Evolutionary conservation across 768 basidiomycete genomes (phyloP).

Genomic region (Suillus subalutaceus): DNA sequence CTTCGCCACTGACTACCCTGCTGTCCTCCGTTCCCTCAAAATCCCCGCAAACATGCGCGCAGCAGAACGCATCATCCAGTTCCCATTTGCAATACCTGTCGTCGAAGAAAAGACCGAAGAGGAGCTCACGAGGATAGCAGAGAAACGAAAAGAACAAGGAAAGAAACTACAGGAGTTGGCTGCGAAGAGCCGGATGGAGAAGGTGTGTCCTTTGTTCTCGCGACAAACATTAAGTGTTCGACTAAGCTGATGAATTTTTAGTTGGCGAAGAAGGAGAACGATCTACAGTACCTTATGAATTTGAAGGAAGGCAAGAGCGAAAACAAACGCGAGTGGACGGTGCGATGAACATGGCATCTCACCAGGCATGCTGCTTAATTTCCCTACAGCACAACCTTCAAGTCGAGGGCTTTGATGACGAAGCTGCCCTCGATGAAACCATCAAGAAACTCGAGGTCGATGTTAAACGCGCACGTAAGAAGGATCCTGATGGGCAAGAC

Average conservation of each 20-base stretch:
- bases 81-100: constrained; percentile 70
- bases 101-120: constrained; percentile 90
- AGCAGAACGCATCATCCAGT: constrained; percentile 79
- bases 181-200: constrained; percentile 81
- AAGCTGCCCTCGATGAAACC: constrained; percentile 74
- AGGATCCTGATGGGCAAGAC: constrained; percentile 75
- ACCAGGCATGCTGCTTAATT: constrained; percentile 3
- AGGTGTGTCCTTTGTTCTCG: constrained; percentile 47
- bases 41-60: constrained; percentile 66
- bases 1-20: constrained; percentile 76
- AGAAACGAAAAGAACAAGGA: constrained; percentile 85
- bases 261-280: constrained; percentile 76
- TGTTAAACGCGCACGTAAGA: constrained; percentile 77
- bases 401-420: constrained; percentile 75
- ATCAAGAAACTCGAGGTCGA: constrained; percentile 87
- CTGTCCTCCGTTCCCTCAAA: constrained; percentile 65
- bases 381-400: constrained; percentile 55
- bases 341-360: constrained; percentile 32
- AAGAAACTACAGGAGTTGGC: constrained; percentile 90
- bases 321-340: constrained; percentile 77
- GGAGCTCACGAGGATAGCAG: constrained; percentile 75
- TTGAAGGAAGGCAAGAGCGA: constrained; percentile 64
- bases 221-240: neutral
- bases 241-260: constrained; percentile 29
- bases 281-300: constrained; percentile 64